Conservation (phyloP, 2,329 filamentous ascomycete species). For the Penicillium brevicompactum region DNA sequence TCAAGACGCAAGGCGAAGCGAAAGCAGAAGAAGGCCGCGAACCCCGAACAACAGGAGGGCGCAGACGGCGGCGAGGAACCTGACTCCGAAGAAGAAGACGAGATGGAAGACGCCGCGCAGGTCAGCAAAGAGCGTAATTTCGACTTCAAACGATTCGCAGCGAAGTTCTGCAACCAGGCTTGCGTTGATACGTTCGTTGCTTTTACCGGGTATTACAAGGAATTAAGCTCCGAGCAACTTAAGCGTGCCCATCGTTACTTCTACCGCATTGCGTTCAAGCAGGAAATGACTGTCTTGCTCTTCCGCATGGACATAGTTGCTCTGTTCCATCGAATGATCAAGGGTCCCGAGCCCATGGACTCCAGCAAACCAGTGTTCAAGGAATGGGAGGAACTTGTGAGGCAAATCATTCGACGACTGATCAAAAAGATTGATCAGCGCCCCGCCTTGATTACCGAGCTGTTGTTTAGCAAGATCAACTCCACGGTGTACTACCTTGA, state of each 20-base stretch:
- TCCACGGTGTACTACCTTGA: constrained; percentile 84
- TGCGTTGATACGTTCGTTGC: constrained; percentile 87
- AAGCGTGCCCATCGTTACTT: constrained; percentile 94
- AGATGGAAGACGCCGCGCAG: constrained; percentile 69
- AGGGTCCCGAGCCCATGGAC: constrained; percentile 78
- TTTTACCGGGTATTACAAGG: constrained; percentile 77
- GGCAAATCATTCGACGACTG: constrained; percentile 79
- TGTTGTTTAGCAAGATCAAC: constrained; percentile 91
- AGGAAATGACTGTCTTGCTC: constrained; percentile 83
- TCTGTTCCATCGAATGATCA: constrained; percentile 87
- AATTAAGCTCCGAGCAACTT: constrained; percentile 76
- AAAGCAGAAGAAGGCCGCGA: constrained; percentile 61
- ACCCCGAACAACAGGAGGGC: constrained; percentile 47
- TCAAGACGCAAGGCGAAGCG: constrained; percentile 72
- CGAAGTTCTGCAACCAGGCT: constrained; percentile 78
- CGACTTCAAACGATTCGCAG: constrained; percentile 82
- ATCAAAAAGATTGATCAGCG: constrained; percentile 83
- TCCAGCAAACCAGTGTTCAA: constrained; percentile 67
- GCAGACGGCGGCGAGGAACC: constrained; percentile 60
- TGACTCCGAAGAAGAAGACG: constrained; percentile 71
- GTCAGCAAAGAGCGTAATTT: constrained; percentile 85
- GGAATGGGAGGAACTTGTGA: constrained; percentile 89
- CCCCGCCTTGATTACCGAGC: constrained; percentile 82
- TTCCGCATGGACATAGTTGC: constrained; percentile 90
- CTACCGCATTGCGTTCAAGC: constrained; percentile 91